Conservation (phyloP, 2,329 filamentous ascomycete species). For the Epichloe baconii region DNA sequence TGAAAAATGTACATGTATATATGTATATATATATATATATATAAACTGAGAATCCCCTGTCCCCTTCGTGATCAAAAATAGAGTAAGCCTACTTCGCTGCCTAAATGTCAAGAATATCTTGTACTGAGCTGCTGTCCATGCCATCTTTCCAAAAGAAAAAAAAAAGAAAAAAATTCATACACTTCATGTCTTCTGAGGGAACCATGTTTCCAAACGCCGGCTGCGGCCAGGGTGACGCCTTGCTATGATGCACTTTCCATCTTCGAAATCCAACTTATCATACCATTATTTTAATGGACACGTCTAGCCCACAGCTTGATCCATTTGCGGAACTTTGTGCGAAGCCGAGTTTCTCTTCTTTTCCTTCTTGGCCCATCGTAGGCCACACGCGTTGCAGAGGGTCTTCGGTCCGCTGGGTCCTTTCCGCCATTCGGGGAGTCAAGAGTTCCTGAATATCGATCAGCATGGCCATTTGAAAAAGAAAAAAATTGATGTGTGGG, state of each 20-base stretch:
- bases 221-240: neutral
- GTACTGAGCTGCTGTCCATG: too few relatives aligned
- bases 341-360: constrained; percentile 44
- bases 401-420: constrained; percentile 89
- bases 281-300: neutral
- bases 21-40: too few relatives aligned
- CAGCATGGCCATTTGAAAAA: neutral
- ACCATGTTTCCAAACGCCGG: constrained; percentile 1
- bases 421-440: constrained; percentile 96
- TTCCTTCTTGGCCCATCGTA: constrained; percentile 66
- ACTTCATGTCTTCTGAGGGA: neutral
- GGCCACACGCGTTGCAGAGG: constrained; percentile 85
- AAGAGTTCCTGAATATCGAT: constrained; percentile 46
- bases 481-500: neutral
- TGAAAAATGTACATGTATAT: too few relatives aligned
- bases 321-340: constrained; percentile 10
- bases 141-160: neutral
- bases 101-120: too few relatives aligned
- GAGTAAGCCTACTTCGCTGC: too few relatives aligned
- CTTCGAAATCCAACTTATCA: neutral
- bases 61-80: too few relatives aligned
- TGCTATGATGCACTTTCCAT: neutral
- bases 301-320: constrained; percentile 12
- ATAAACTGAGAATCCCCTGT: too few relatives aligned
- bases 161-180: neutral